Evolutionary conservation across 2,329 filamentous ascomycete species (phyloP).

Genomic region (Ceratocystis papillata): DNA sequence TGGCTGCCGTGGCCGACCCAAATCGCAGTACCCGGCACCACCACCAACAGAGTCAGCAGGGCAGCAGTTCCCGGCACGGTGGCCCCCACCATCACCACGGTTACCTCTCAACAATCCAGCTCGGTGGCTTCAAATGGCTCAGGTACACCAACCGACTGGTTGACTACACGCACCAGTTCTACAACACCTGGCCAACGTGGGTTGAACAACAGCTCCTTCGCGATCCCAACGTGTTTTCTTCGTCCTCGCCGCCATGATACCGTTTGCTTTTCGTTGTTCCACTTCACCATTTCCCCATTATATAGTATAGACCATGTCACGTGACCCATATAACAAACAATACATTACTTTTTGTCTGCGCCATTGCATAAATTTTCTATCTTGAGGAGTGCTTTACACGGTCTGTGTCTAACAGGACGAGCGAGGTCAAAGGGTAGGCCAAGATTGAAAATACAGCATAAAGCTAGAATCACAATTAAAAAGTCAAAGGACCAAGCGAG

Average conservation of each 20-base stretch:
- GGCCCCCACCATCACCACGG: neutral
- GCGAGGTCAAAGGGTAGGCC: no score
- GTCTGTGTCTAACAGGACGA: no score
- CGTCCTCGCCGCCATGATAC: slow-evolving; percentile 26
- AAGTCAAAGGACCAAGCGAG: no score
- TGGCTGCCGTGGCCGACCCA: slow-evolving; percentile 38
- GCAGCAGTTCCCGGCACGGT: neutral
- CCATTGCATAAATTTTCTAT: no score
- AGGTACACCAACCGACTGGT: slow-evolving; percentile 41
- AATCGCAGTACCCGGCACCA: slow-evolving; percentile 24
- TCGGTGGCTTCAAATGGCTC: slow-evolving; percentile 42
- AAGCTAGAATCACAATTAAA: neutral
- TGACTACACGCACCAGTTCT: slow-evolving; percentile 35
- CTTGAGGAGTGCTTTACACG: no score
- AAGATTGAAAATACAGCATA: neutral
- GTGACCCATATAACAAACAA: neutral
- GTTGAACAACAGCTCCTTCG: slow-evolving; percentile 41
- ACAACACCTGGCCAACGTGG: slow-evolving; percentile 46
- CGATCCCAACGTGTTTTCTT: slow-evolving; percentile 38
- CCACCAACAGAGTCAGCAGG: neutral
- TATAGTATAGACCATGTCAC: neutral
- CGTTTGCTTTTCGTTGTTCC: no score
- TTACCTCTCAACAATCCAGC: slow-evolving; percentile 28
- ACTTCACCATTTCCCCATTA: neutral
- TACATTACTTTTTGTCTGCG: neutral